Conservation (phyloP, 345 rosid genomes). For the Populus davidiana region DNA sequence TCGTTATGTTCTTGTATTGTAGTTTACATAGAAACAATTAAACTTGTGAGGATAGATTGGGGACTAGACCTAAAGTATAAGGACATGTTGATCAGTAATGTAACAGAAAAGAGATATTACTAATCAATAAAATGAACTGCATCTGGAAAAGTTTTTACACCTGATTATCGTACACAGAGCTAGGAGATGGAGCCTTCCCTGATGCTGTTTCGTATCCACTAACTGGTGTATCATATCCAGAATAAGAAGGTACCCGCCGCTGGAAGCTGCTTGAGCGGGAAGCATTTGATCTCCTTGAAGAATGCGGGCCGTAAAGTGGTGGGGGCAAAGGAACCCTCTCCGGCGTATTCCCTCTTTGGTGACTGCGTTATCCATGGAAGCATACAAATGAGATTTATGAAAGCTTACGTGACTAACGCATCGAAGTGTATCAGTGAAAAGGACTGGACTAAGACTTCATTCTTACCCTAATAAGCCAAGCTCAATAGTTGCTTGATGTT, state of each 20-base stretch:
- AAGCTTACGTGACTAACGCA: not conserved
- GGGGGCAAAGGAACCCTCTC: constrained; percentile 77
- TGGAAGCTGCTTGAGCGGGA: constrained; percentile 41
- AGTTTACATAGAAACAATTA: too few species aligned
- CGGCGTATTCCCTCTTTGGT: constrained; percentile 42
- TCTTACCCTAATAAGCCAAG: constrained; percentile 74
- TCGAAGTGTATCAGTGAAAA: not conserved
- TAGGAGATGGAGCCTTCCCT: constrained; percentile 30
- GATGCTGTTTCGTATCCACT: constrained; percentile 14
- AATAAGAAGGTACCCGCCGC: constrained; percentile 15
- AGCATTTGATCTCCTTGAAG: constrained; percentile 32
- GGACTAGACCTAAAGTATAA: too few species aligned
- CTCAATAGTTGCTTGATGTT: constrained; percentile 89
- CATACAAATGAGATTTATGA: constrained; percentile 13
- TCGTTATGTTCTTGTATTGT: too few species aligned
- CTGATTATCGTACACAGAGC: constrained; percentile 47
- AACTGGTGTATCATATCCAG: constrained; percentile 23
- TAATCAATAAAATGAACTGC: not conserved
- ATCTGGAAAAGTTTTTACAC: constrained; percentile 23
- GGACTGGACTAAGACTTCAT: not conserved
- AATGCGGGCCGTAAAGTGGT: constrained; percentile 49
- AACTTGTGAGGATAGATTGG: too few species aligned
- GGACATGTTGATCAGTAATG: not conserved
- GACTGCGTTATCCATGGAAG: constrained; percentile 32
- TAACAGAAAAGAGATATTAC: not conserved